Base-by-base conservation (phyloP, 495 filamentous ascomycete species). In the Hamigera avellanea region DNA sequence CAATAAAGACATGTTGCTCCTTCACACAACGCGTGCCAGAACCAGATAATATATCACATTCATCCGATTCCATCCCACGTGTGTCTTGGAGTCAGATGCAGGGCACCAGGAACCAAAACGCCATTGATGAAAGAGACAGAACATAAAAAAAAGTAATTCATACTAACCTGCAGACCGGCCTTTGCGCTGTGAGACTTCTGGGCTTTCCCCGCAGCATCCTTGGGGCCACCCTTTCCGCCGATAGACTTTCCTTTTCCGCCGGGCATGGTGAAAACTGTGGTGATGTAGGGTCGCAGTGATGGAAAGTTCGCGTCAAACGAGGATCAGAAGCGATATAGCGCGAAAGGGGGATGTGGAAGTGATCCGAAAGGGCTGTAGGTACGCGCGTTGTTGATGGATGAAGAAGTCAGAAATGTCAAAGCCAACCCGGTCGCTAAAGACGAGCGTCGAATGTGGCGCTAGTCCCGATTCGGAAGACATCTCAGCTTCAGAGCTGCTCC, bases 101-200 rank as follows among this genome's bases (percentile, higher is more conserved):
- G 5, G n/a, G 12, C 28, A 30, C 5, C 12, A 23, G n/a, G n/a
- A 6, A 30, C 5, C 28, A 30, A 13, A 13, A 30, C n/a, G 14
- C 5, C 6, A 13, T 12, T 30, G n/a, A n/a, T n/a, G n/a, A 14
- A 30, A 17, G 31, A 33, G 6, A 34, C 23, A 33, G 17, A 15
- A 29, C 2, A 35, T 41, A 31, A 21, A 31, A 32, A 35, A 29
- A 42, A 41, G 32, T 13, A 16, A 14, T 8, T 31, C 15, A 30
- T 53, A 76, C 91, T 75, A 69, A 98, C 91, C 82, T 98, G 91
- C 53, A 98, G 75, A 62, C 91, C 91, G 62, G 91, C 91, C 66
- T 95, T 93, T 51, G 86, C 86, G 49, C 89, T 95, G 70, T 98
- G 91, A 53, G 87, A 95, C 68, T 95, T 89, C 63, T 96, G 88